These are phyloP conservation scores for Penicillium psychrofluorescens DNA, from an alignment of 495 filamentous ascomycete species.

Conservation along the genomic window DNA sequence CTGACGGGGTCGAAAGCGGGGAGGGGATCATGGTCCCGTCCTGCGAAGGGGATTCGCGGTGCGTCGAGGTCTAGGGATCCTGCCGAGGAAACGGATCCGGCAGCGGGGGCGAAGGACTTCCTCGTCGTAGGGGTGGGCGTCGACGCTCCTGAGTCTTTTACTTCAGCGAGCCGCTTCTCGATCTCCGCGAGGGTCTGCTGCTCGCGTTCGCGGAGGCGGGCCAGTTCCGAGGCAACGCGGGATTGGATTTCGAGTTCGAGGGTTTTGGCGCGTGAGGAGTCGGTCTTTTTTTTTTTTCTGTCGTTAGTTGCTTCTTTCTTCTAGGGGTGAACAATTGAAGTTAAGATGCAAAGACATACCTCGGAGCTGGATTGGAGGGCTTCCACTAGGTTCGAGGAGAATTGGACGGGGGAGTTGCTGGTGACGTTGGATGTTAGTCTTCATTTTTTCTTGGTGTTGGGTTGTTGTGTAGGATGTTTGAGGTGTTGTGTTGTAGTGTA, in stretches of 20 bases:
- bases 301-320: slow-evolving; percentile 9
- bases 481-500: no score
- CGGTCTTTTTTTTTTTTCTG: slow-evolving; percentile 51
- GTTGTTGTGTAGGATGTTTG: no score
- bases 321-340: slow-evolving; percentile 1
- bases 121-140: slow-evolving; percentile 23
- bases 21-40: slow-evolving; percentile 30
- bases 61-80: slow-evolving; percentile 42
- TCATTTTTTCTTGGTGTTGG: no score
- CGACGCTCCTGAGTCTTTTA: slow-evolving; percentile 23
- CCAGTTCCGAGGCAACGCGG: slow-evolving; percentile 80
- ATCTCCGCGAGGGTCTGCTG: slow-evolving; percentile 47
- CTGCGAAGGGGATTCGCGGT: slow-evolving; percentile 40
- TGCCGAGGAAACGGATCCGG: slow-evolving; percentile 24
- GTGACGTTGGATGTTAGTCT: slow-evolving; percentile 2
- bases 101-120: slow-evolving; percentile 17
- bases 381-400: slow-evolving; percentile 78
- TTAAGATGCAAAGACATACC: slow-evolving; percentile 42
- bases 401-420: slow-evolving; percentile 77
- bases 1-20: slow-evolving; percentile 1
- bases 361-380: slow-evolving; percentile 76
- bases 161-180: slow-evolving; percentile 47
- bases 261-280: slow-evolving; percentile 74
- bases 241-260: slow-evolving; percentile 83
- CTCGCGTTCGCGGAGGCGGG: slow-evolving; percentile 61